A percentile compares a stretch with the other conserved stretches of the same genome.
Evolutionary conservation across 2,329 filamentous ascomycete genomes (phyloP).

Genomic region (Aureobasidium pullulans): DNA sequence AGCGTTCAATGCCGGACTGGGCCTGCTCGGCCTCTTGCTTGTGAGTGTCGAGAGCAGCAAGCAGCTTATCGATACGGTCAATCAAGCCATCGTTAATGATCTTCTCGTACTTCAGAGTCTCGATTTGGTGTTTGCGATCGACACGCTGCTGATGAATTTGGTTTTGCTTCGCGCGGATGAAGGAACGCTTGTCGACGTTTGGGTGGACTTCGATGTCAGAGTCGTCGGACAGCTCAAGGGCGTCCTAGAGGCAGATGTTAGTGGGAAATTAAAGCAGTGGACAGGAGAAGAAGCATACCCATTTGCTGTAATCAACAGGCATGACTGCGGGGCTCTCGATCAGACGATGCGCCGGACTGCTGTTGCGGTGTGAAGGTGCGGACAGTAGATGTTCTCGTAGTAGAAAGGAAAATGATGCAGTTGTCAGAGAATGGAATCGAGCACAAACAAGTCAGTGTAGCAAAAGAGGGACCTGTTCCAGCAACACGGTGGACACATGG

Average conservation of each 20-base stretch:
- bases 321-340: slow-evolving; percentile 26
- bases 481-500: too few species aligned
- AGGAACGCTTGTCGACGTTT: slow-evolving; percentile 96
- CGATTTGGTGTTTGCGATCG: slow-evolving; percentile 80
- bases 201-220: slow-evolving; percentile 97
- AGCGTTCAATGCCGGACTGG: slow-evolving; percentile 61
- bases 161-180: slow-evolving; percentile 95
- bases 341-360: not conserved
- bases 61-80: slow-evolving; percentile 70
- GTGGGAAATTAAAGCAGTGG: not conserved
- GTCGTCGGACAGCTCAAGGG: slow-evolving; percentile 94
- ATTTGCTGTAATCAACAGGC: slow-evolving; percentile 66
- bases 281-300: slow-evolving; percentile 40
- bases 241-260: slow-evolving; percentile 49
- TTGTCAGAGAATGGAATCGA: not conserved
- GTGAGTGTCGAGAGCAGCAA: slow-evolving; percentile 67
- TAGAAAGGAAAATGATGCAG: not conserved
- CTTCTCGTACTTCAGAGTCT: slow-evolving; percentile 84
- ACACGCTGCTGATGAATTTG: slow-evolving; percentile 91
- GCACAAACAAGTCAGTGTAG: not conserved
- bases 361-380: not conserved
- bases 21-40: slow-evolving; percentile 53
- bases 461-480: too few species aligned
- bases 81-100: slow-evolving; percentile 89
- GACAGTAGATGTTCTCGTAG: not conserved